phyloP scores from a whole-genome alignment of 1,284 basidiomycete species.

The Cutaneotrichosporon arboriforme region DNA sequence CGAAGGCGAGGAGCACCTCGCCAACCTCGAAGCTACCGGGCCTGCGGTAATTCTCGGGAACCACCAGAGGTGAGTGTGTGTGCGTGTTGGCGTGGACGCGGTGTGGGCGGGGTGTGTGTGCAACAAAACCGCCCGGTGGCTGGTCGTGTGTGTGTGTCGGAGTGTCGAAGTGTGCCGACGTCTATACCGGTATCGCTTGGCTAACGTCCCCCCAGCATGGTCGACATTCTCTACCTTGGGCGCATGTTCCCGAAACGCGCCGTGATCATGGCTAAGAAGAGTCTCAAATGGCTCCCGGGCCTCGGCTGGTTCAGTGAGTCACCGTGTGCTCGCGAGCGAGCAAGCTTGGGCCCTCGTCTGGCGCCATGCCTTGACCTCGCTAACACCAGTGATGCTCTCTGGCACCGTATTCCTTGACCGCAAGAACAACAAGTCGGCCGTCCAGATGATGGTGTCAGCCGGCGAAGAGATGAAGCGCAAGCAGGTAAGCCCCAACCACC shows the following conservation, averaged over 20 bases:
- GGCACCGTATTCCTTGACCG: slow-evolving; percentile 92
- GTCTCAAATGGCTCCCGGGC: slow-evolving; percentile 73
- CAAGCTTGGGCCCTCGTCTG: no score
- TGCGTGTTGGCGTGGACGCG: neutral
- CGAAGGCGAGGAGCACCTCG: slow-evolving; percentile 78
- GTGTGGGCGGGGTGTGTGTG: neutral
- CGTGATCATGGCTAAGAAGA: slow-evolving; percentile 91
- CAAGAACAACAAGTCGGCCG: slow-evolving; percentile 67
- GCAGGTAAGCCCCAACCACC: slow-evolving; percentile 45
- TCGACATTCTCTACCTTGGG: slow-evolving; percentile 80
- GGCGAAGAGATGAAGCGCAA: slow-evolving; percentile 75
- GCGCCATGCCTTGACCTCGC: no score
- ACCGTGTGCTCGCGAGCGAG: no score
- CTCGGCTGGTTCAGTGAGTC: slow-evolving; percentile 75
- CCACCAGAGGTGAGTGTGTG: slow-evolving; percentile 63
- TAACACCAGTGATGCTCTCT: slow-evolving; percentile 62
- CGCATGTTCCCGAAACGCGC: slow-evolving; percentile 78
- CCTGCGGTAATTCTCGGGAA: slow-evolving; percentile 72
- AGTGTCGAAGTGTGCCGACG: no score
- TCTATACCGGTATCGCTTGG: slow-evolving; percentile 3
- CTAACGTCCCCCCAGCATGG: slow-evolving; percentile 53
- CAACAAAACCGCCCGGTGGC: no score
- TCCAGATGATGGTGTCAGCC: slow-evolving; percentile 73
- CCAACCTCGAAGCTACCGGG: slow-evolving; percentile 53
- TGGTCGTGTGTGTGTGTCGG: neutral